phyloP scores from a whole-genome alignment of 1,139 yeast genomes.

The Magnusiomyces magnusii region DNA sequence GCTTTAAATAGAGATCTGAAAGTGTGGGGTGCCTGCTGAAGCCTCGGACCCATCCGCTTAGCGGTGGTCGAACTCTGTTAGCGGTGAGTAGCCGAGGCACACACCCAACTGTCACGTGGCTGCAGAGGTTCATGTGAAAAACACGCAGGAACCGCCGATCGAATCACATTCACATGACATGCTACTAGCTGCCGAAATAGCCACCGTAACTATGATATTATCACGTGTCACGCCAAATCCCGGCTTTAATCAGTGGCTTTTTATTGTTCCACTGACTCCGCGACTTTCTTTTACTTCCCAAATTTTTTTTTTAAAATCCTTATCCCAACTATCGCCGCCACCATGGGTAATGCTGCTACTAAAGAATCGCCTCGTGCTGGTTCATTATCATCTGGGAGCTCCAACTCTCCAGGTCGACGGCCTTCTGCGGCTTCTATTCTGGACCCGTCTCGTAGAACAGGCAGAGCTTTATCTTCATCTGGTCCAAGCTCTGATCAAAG shows the following conservation, averaged over 20 bases:
- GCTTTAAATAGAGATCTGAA: no score
- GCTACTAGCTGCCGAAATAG: neutral
- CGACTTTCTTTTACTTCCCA: neutral
- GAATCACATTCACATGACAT: no score
- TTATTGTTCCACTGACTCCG: neutral
- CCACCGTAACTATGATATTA: neutral
- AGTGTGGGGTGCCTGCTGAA: no score
- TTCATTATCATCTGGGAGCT: neutral
- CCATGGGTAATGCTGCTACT: slow-evolving; percentile 5
- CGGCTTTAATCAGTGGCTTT: no score
- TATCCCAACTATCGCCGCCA: neutral
- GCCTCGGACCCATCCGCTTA: no score
- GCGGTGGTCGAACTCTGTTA: no score
- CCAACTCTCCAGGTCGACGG: neutral
- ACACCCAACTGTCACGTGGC: no score
- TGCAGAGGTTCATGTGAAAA: no score
- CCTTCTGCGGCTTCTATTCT: neutral
- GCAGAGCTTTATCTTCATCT: neutral
- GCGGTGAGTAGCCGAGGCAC: no score
- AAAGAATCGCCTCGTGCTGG: slow-evolving; percentile 1
- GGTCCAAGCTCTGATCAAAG: neutral
- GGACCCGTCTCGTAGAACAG: neutral
- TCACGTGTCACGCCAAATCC: no score
- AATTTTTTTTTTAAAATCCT: neutral
- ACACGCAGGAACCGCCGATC: no score